Evolutionary conservation across 768 basidiomycete species (phyloP).

Genomic region (Grammothele lineata): DNA sequence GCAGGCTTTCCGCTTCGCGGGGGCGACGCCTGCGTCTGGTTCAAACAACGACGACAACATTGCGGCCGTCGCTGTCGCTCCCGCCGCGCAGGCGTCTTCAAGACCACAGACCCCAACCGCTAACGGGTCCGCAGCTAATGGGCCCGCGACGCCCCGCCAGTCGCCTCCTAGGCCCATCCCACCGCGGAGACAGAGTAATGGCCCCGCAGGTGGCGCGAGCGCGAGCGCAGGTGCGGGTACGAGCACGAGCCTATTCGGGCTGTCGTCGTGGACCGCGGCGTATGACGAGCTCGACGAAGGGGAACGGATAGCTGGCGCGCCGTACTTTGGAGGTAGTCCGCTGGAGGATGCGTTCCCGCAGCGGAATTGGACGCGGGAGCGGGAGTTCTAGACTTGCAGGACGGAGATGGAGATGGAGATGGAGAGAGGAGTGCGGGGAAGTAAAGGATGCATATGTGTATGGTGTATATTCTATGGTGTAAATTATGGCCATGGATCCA

Average conservation of each 20-base stretch:
- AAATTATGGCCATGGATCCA: slow-evolving; percentile 9
- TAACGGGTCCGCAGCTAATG: no score
- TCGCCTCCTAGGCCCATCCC: slow-evolving; percentile 16
- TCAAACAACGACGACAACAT: no score
- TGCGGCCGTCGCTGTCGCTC: no score
- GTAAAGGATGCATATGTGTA: neutral
- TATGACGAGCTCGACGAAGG: slow-evolving; percentile 7
- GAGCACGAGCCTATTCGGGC: slow-evolving; percentile 25
- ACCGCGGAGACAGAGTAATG: no score
- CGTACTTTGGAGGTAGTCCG: slow-evolving; percentile 15
- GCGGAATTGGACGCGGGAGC: slow-evolving; percentile 14
- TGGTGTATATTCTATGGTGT: slow-evolving; percentile 8
- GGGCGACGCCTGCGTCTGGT: slow-evolving; percentile 26
- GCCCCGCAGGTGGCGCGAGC: slow-evolving; percentile 19
- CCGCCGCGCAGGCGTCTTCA: neutral
- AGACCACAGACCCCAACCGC: slow-evolving; percentile 11
- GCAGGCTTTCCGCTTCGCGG: slow-evolving; percentile 25
- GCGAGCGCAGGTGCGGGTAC: slow-evolving; percentile 17
- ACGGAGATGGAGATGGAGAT: no score
- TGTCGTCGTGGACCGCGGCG: slow-evolving; percentile 32
- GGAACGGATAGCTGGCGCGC: neutral
- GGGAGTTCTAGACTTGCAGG: slow-evolving; percentile 11
- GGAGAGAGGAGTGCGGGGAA: no score
- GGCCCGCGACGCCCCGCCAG: neutral
- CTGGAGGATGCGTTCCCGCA: slow-evolving; percentile 17